Conservation (phyloP, 192 early-diverging fungal species). For the Chytriomyces sp. region DNA sequence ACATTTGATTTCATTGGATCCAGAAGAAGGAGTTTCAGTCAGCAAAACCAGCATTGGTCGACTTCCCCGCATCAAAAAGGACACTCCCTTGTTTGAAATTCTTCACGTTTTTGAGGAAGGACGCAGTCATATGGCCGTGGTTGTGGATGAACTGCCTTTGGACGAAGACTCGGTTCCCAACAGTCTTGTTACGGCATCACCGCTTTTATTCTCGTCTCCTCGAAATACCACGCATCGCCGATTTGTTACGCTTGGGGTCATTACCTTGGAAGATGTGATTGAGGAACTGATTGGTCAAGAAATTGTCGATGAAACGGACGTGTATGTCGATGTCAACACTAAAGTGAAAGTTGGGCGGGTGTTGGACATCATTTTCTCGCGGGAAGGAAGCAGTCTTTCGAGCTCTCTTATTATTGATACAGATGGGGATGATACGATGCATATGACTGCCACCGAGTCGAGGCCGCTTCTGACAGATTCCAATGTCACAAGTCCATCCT, state of each 20-base stretch:
- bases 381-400: slow-evolving; percentile 7
- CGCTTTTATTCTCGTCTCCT: slow-evolving; percentile 28
- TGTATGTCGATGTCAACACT: slow-evolving; percentile 53
- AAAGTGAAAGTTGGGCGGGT: slow-evolving; percentile 48
- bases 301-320: slow-evolving; percentile 65
- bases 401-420: background rate
- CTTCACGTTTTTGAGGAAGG: slow-evolving; percentile 61
- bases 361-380: slow-evolving; percentile 19
- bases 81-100: slow-evolving; percentile 59
- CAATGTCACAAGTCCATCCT: background rate
- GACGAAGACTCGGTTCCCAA: slow-evolving; percentile 14
- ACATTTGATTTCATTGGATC: slow-evolving; percentile 51
- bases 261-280: slow-evolving; percentile 63
- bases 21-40: slow-evolving; percentile 50
- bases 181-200: slow-evolving; percentile 24
- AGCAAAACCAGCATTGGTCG: slow-evolving; percentile 42
- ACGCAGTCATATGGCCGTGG: slow-evolving; percentile 59
- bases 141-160: slow-evolving; percentile 44
- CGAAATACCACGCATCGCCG: slow-evolving; percentile 5
- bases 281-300: slow-evolving; percentile 61
- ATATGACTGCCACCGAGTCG: background rate
- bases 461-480: background rate
- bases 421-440: background rate
- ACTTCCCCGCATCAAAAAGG: slow-evolving; percentile 45
- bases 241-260: slow-evolving; percentile 47